These are phyloP conservation scores for Colletotrichum sublineola DNA, from an alignment of 2,329 filamentous ascomycete genomes.

Conservation along the genomic window DNA sequence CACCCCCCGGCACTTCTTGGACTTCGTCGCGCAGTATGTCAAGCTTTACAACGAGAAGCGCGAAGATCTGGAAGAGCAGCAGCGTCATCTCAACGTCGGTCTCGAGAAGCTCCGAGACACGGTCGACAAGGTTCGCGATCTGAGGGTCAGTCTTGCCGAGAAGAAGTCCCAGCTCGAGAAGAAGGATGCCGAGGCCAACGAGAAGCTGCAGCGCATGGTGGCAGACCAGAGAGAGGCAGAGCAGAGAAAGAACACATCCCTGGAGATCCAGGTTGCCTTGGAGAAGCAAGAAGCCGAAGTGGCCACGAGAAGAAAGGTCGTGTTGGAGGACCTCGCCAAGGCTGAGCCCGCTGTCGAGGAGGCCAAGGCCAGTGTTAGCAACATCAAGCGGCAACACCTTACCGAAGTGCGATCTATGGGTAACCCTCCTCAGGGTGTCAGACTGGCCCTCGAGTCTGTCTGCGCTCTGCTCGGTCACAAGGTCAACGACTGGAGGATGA, in stretches of 20 bases:
- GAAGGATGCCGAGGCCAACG: slow-evolving; percentile 95
- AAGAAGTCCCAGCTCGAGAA: slow-evolving; percentile 94
- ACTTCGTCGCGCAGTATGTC: slow-evolving; percentile 98
- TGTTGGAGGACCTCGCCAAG: slow-evolving; percentile 86
- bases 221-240: slow-evolving; percentile 96
- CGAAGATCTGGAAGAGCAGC: slow-evolving; percentile 97
- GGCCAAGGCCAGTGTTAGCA: slow-evolving; percentile 95
- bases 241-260: slow-evolving; percentile 86
- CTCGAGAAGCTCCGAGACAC: slow-evolving; percentile 97
- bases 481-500: slow-evolving; percentile 89
- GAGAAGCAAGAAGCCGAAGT: slow-evolving; percentile 93
- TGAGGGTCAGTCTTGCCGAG: slow-evolving; percentile 89
- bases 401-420: slow-evolving; percentile 98
- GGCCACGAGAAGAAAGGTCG: slow-evolving; percentile 83
- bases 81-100: slow-evolving; percentile 97
- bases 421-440: slow-evolving; percentile 90
- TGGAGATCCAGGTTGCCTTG: slow-evolving; percentile 89
- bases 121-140: slow-evolving; percentile 94
- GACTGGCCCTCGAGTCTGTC: slow-evolving; percentile 94
- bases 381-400: slow-evolving; percentile 97
- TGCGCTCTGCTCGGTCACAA: slow-evolving; percentile 94
- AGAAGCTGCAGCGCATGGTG: slow-evolving; percentile 97
- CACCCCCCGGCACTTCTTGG: slow-evolving; percentile 95
- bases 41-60: slow-evolving; percentile 98
- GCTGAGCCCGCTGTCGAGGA: slow-evolving; percentile 94